Conservation (phyloP, 805 yeast species). For the Barnettozyma californica region DNA sequence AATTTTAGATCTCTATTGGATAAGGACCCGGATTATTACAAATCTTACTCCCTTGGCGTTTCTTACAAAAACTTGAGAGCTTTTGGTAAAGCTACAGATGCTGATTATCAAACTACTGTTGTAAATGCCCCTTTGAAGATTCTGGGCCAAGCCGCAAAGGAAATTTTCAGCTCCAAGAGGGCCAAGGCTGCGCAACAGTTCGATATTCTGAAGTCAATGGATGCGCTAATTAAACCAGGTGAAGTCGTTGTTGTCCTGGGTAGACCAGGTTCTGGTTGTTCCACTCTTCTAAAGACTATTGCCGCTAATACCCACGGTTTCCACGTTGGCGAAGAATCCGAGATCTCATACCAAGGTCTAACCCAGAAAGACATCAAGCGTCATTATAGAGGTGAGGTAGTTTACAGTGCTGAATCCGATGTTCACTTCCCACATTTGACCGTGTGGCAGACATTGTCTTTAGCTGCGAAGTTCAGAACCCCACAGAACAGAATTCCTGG, state of each 20-base stretch:
- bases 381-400: constrained; percentile 55
- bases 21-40: constrained; percentile 55
- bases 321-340: constrained; percentile 37
- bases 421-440: constrained; percentile 57
- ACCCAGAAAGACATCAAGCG: constrained; percentile 38
- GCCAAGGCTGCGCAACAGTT: constrained; percentile 28
- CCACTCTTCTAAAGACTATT: constrained; percentile 53
- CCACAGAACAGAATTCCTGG: constrained; percentile 53
- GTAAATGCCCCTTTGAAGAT: constrained; percentile 35
- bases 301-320: constrained; percentile 55
- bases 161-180: constrained; percentile 15
- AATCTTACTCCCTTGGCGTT: constrained; percentile 51
- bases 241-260: constrained; percentile 70
- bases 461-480: constrained; percentile 50
- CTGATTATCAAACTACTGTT: constrained; percentile 64
- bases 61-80: constrained; percentile 56
- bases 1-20: constrained; percentile 48
- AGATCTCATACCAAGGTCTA: constrained; percentile 47
- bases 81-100: constrained; percentile 51
- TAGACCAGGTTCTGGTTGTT: constrained; percentile 73
- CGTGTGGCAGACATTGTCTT: constrained; percentile 53
- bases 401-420: constrained; percentile 62
- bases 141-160: constrained; percentile 13
- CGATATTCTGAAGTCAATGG: constrained; percentile 47
- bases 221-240: constrained; percentile 56